Percentiles rank a stretch among this genome's conserved stretches.
Evolutionary conservation across 306 rosid genomes (phyloP).

Genomic region (Fragaria iinumae): DNA sequence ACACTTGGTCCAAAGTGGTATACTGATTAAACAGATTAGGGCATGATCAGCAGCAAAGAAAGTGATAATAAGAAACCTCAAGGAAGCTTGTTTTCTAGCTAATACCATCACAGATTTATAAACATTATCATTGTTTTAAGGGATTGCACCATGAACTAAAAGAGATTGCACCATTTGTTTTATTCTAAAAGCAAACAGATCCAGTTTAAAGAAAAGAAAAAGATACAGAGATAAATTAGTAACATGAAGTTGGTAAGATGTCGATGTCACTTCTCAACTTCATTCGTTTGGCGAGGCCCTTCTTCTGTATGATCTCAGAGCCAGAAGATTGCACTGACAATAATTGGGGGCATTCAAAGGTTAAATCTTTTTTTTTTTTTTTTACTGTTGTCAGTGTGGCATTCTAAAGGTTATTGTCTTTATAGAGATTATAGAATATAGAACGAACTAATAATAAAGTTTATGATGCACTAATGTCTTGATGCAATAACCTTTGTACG

Average conservation of each 20-base stretch:
- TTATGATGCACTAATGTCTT: neutral
- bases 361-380: neutral
- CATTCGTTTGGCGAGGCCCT: neutral
- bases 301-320: neutral
- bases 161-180: slow-evolving; percentile 25
- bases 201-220: neutral
- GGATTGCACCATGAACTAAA: slow-evolving; percentile 25
- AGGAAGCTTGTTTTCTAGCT: slow-evolving; percentile 26
- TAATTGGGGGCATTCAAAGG: neutral
- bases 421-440: neutral
- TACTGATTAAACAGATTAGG: neutral
- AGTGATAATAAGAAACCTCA: slow-evolving; percentile 10
- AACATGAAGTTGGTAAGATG: slow-evolving; percentile 32
- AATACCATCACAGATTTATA: slow-evolving; percentile 17
- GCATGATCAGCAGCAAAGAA: neutral
- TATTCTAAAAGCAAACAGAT: neutral
- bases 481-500: neutral
- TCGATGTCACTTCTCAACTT: slow-evolving; percentile 38
- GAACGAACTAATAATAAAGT: neutral
- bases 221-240: neutral
- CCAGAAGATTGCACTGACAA: neutral
- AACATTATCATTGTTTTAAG: slow-evolving; percentile 6
- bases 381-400: neutral
- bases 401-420: neutral
- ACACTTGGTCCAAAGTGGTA: slow-evolving; percentile 11